Conservation (phyloP, 139 green algal species). For the Gonium pectorale region DNA sequence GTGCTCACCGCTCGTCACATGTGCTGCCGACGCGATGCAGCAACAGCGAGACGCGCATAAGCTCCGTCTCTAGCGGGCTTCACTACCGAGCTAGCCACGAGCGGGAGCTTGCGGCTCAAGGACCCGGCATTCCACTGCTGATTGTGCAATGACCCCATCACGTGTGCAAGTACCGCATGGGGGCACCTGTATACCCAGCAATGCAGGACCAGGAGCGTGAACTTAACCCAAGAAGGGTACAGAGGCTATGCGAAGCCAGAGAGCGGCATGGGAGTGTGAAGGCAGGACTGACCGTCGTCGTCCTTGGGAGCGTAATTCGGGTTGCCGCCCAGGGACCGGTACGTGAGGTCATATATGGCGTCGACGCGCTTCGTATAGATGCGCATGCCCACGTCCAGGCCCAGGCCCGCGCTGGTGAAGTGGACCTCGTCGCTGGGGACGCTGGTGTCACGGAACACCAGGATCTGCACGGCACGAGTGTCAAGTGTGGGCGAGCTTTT, state of each 20-base stretch:
- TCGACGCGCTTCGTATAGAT: slow-evolving; percentile 19
- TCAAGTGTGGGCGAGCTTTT: background rate
- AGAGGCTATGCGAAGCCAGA: background rate
- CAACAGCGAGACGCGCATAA: background rate
- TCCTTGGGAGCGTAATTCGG: background rate
- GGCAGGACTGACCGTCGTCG: background rate
- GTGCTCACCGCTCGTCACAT: no score
- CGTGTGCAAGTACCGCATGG: no score
- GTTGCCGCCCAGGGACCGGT: background rate
- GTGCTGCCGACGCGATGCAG: no score
- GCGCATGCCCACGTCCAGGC: background rate
- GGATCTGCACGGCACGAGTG: background rate
- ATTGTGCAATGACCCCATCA: no score
- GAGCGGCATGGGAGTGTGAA: background rate
- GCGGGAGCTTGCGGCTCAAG: no score
- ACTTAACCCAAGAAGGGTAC: background rate
- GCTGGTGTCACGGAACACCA: background rate
- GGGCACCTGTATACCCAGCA: no score
- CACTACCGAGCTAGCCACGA: no score
- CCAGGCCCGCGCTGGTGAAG: background rate
- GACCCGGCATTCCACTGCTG: no score
- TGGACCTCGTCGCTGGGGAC: background rate
- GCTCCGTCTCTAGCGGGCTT: no score
- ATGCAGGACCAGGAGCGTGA: no score
- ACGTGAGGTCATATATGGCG: background rate